Conservation (phyloP, 805 yeast genomes). For the Monosporozyma siamensis region DNA sequence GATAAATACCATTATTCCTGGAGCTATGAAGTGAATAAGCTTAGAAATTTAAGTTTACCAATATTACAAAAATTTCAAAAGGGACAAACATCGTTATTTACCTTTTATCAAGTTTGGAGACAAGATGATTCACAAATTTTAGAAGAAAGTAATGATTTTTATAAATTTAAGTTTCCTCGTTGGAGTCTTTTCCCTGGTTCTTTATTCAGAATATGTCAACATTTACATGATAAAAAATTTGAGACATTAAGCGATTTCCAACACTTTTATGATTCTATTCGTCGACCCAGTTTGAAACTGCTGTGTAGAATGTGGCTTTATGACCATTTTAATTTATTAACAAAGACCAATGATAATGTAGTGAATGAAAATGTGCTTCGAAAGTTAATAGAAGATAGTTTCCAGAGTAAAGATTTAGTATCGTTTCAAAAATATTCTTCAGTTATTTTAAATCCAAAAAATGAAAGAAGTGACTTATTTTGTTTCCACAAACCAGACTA, state of each 20-base stretch:
- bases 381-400: slow-evolving; percentile 16
- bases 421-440: slow-evolving; percentile 20
- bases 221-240: slow-evolving; percentile 17
- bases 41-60: slow-evolving; percentile 1
- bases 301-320: slow-evolving; percentile 24
- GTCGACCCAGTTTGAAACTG: slow-evolving; percentile 10
- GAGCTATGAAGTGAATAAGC: slow-evolving; percentile 10
- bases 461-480: slow-evolving; percentile 11
- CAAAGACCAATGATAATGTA: neutral
- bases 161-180: slow-evolving; percentile 22
- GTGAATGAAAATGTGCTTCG: slow-evolving; percentile 17
- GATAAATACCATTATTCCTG: slow-evolving; percentile 5
- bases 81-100: neutral
- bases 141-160: slow-evolving; percentile 11
- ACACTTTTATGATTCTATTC: slow-evolving; percentile 14
- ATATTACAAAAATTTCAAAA: neutral
- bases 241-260: slow-evolving; percentile 18
- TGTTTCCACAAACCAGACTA: slow-evolving; percentile 8
- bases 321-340: slow-evolving; percentile 18
- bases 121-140: slow-evolving; percentile 11
- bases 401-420: slow-evolving; percentile 9
- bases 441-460: slow-evolving; percentile 15
- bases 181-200: slow-evolving; percentile 20
- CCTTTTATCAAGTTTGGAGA: slow-evolving; percentile 20
- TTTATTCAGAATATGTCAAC: slow-evolving; percentile 13